Evolutionary conservation across 2,329 filamentous ascomycete species (phyloP).

Genomic region (Nemania abortiva): DNA sequence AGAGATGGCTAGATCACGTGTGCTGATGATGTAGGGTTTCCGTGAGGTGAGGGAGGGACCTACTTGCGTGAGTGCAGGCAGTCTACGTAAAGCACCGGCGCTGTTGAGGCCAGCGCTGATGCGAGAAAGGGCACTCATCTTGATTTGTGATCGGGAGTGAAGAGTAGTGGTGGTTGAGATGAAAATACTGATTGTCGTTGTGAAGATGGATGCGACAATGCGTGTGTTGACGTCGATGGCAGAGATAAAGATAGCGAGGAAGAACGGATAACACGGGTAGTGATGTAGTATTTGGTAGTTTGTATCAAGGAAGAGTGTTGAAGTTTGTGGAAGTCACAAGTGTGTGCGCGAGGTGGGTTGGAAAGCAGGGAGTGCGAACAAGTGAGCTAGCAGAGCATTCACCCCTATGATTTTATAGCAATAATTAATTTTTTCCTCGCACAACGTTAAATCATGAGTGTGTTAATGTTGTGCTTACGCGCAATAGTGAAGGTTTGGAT

Average conservation of each 20-base stretch:
- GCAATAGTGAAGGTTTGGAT: no score
- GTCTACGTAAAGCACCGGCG: not conserved
- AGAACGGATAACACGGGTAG: not conserved
- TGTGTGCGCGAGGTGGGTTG: not conserved
- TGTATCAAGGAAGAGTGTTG: not conserved
- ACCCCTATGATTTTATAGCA: not conserved
- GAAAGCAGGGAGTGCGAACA: not conserved
- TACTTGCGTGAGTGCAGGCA: conserved; percentile 16
- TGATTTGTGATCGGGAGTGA: not conserved
- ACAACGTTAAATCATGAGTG: no score
- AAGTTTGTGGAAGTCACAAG: conserved; percentile 32
- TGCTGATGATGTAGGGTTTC: not conserved
- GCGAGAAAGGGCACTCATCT: conserved; percentile 36
- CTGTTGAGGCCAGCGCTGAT: conserved; percentile 12
- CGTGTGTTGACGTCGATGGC: not conserved
- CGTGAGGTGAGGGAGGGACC: not conserved
- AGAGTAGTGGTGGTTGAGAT: conserved; percentile 2
- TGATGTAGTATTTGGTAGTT: not conserved
- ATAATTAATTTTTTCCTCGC: no score
- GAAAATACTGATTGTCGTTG: conserved; percentile 23
- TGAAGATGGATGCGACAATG: not conserved
- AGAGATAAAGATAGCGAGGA: not conserved
- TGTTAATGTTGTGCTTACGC: no score
- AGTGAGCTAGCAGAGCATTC: not conserved
- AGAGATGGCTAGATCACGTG: not conserved